Conservation (phyloP, 1,284 basidiomycete genomes). For the Ustanciosporium gigantosporum region DNA sequence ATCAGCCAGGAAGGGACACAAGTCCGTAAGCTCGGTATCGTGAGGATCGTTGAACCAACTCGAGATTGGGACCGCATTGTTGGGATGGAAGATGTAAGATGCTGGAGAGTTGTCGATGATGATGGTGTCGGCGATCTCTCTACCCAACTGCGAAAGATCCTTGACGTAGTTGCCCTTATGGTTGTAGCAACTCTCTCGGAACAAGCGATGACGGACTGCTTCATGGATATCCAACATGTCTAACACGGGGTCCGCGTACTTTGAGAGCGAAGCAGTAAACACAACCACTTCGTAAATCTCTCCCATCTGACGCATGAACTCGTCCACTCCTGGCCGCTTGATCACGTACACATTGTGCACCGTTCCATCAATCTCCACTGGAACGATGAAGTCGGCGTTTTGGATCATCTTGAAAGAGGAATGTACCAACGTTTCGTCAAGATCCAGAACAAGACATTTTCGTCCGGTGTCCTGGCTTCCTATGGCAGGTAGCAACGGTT, state of each 20-base stretch:
- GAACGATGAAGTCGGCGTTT: conserved; percentile 90
- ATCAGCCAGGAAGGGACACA: conserved; percentile 90
- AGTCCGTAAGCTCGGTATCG: conserved; percentile 92
- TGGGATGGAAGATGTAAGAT: conserved; percentile 98
- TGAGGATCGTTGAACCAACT: conserved; percentile 87
- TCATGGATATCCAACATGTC: conserved; percentile 92
- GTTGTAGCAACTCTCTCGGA: conserved; percentile 98
- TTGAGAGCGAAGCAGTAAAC: conserved; percentile 95
- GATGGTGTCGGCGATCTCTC: conserved; percentile 88
- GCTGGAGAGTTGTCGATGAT: conserved; percentile 99
- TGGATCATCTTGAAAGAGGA: conserved; percentile 61
- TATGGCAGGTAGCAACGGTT: conserved; percentile 79
- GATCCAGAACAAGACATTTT: conserved; percentile 87
- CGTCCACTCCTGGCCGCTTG: conserved; percentile 96
- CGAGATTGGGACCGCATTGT: conserved; percentile 97
- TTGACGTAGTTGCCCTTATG: conserved; percentile 99
- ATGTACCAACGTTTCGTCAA: conserved; percentile 94
- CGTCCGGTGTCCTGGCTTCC: conserved; percentile 74
- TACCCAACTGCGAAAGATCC: conserved; percentile 93
- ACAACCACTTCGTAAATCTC: conserved; percentile 97
- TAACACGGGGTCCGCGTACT: conserved; percentile 98
- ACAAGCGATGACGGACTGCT: conserved; percentile 91
- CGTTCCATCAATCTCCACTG: conserved; percentile 97
- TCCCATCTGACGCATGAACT: conserved; percentile 95
- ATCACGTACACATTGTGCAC: conserved; percentile 99